Evolutionary conservation across 208 protist genomes (phyloP), one percentile per base, ranked within the genome.

Genomic region (Crithidia acanthocephali): DNA sequence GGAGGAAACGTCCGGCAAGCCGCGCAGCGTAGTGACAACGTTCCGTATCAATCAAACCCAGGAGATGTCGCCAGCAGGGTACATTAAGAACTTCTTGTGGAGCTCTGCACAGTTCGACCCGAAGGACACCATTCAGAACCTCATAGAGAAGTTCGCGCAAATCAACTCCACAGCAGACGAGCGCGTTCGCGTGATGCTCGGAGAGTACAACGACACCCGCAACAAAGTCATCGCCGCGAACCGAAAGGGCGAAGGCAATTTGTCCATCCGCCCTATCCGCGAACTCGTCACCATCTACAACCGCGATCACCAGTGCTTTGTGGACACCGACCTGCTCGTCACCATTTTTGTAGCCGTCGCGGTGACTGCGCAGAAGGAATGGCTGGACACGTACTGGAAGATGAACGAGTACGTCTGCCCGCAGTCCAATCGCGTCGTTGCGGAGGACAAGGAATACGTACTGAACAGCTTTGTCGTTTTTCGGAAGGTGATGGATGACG

Each of bases 381-480:
- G 92, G 92, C 59, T 89, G 25, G 78, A 87, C 23, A 80, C 69
- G 8, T 96, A 94, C 73, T 94, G 92, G 86, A 84, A 83, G 66
- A 81, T 95, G 42, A 89, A 88, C 76, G 86, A 96, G 44, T 93
- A 87, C 68, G 79, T 95, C 33, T 94, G 87, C 56, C 90, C 92
- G 16, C 83, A 93, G 67, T 93, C 85, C 25, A 94, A 92, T 65
- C 82, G 83, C 44, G 76, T 95, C 15, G 83, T 98, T 42, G 90
- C 89, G 2, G 84, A 95, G 61, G 94, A 98, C 68, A 93, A 94
- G 47, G 89, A 98, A 32, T 95, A 80, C 73, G 82, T 91, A 18
- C 83, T 98, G 25, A 95, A 95, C 82, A 95, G 86, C 72, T 85
- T 97, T 67, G 91, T 97, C 23, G 62, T 86, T n/a, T 97, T 97